phyloP scores from a whole-genome alignment of 2,329 filamentous ascomycete genomes.

The Pseudogymnoascus sp. region DNA sequence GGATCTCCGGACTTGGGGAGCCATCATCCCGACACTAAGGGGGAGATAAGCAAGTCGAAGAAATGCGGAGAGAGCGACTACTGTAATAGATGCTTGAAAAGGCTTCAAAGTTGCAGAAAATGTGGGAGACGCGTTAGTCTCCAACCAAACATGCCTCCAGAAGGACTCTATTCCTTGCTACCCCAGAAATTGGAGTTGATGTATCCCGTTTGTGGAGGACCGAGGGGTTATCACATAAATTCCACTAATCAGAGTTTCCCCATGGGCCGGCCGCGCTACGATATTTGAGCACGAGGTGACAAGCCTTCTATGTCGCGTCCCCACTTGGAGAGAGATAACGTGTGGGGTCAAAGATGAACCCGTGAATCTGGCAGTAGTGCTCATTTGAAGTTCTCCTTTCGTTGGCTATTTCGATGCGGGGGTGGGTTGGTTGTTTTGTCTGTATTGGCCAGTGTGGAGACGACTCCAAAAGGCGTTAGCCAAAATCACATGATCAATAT shows the following conservation, averaged over 20 bases:
- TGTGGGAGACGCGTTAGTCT: background rate
- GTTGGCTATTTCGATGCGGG: background rate
- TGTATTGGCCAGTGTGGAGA: background rate
- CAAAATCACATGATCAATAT: constrained; percentile 7
- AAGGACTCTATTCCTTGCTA: constrained; percentile 1
- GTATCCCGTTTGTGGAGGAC: constrained; percentile 1
- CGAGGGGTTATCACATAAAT: background rate
- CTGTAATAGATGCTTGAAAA: background rate
- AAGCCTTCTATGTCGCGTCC: background rate
- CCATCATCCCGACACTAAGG: background rate
- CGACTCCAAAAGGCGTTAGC: background rate
- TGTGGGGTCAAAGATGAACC: background rate
- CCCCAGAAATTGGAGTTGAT: constrained; percentile 1
- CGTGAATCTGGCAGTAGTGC: background rate
- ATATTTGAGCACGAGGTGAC: constrained; percentile 1
- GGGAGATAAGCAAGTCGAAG: background rate
- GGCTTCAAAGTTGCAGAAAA: background rate
- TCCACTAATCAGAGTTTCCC: constrained; percentile 3
- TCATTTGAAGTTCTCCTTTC: background rate
- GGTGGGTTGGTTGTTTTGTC: constrained; percentile 3
- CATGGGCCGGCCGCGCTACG: background rate
- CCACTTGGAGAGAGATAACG: constrained; percentile 1
- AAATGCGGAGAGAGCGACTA: background rate
- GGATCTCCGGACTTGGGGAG: background rate
- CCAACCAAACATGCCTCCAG: background rate